Evolutionary conservation across 2,329 filamentous ascomycete genomes (phyloP).

Genomic region (Cadophora gregata): DNA sequence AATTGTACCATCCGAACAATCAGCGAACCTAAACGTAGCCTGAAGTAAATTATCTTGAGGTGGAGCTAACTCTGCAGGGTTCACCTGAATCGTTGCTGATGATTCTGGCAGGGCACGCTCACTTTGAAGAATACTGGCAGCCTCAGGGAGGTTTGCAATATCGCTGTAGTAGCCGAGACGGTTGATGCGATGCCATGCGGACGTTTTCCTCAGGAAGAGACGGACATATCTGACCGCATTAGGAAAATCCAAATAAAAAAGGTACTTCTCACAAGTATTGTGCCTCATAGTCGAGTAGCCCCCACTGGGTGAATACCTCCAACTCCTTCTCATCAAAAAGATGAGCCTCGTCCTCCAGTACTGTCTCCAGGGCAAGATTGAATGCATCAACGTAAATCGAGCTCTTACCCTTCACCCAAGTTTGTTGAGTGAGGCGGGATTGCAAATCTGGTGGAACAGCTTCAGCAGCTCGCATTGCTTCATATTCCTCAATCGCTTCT

Average conservation of each 20-base stretch:
- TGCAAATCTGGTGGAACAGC: slow-evolving; percentile 50
- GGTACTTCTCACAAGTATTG: slow-evolving; percentile 79
- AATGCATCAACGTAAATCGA: slow-evolving; percentile 98
- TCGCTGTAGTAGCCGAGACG: slow-evolving; percentile 82
- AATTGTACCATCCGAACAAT: slow-evolving; percentile 76
- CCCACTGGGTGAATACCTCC: slow-evolving; percentile 79
- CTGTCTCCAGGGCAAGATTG: slow-evolving; percentile 87
- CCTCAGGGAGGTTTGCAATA: slow-evolving; percentile 73
- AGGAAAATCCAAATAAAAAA: slow-evolving; percentile 16
- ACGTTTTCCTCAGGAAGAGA: slow-evolving; percentile 89
- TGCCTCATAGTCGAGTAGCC: slow-evolving; percentile 75
- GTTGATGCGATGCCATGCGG: slow-evolving; percentile 85
- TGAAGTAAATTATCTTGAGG: slow-evolving; percentile 56
- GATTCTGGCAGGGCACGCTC: slow-evolving; percentile 58
- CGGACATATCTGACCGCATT: slow-evolving; percentile 74
- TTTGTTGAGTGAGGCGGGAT: slow-evolving; percentile 59
- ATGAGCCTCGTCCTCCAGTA: slow-evolving; percentile 86
- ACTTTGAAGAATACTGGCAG: slow-evolving; percentile 69
- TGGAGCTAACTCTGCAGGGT: slow-evolving; percentile 54
- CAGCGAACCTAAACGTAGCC: slow-evolving; percentile 76
- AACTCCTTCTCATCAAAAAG: slow-evolving; percentile 83
- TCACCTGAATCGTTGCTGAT: slow-evolving; percentile 30
- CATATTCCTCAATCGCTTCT: slow-evolving; percentile 80
- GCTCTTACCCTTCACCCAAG: slow-evolving; percentile 77
- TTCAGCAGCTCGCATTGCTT: slow-evolving; percentile 57